phyloP scores from a whole-genome alignment of 2,329 filamentous ascomycete genomes.

The Diaporthe amygdali region DNA sequence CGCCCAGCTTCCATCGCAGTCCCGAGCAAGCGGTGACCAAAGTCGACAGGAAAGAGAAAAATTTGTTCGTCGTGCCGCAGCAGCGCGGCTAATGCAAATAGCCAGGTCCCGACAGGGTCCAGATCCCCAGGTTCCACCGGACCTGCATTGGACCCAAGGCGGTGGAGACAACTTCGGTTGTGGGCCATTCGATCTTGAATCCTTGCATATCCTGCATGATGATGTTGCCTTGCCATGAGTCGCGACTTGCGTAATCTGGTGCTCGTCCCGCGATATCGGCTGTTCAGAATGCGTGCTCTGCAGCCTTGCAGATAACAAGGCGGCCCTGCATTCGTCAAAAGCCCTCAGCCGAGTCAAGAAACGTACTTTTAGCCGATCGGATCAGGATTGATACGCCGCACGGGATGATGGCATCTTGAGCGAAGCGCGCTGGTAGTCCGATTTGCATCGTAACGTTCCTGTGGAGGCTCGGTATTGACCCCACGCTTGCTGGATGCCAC shows the following conservation, averaged over 20 bases:
- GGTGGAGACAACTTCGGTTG: slow-evolving; percentile 19
- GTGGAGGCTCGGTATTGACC: not conserved
- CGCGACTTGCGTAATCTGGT: slow-evolving; percentile 1
- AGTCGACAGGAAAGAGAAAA: not conserved
- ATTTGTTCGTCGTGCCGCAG: not conserved
- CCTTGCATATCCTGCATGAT: slow-evolving; percentile 23
- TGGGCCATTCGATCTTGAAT: slow-evolving; percentile 14
- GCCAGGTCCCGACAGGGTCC: not conserved
- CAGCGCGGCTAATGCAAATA: slow-evolving; percentile 6
- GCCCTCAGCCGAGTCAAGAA: not conserved
- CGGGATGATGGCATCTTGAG: not conserved
- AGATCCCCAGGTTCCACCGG: slow-evolving; percentile 12
- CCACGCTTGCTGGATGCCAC: not conserved
- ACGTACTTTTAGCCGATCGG: not conserved
- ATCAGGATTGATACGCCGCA: not conserved
- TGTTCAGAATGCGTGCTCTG: not conserved
- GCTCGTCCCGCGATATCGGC: slow-evolving; percentile 22
- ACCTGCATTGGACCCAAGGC: slow-evolving; percentile 17
- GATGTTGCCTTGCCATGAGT: slow-evolving; percentile 24
- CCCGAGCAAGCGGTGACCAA: slow-evolving; percentile 2
- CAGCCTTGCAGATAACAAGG: slow-evolving; percentile 12
- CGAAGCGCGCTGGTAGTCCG: not conserved
- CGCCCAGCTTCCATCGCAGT: not conserved
- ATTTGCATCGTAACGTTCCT: not conserved
- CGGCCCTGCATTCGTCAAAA: not conserved